These are phyloP conservation scores for Camellia granthamiana DNA, from an alignment of 148 eudicot genomes.

Conservation along the genomic window DNA sequence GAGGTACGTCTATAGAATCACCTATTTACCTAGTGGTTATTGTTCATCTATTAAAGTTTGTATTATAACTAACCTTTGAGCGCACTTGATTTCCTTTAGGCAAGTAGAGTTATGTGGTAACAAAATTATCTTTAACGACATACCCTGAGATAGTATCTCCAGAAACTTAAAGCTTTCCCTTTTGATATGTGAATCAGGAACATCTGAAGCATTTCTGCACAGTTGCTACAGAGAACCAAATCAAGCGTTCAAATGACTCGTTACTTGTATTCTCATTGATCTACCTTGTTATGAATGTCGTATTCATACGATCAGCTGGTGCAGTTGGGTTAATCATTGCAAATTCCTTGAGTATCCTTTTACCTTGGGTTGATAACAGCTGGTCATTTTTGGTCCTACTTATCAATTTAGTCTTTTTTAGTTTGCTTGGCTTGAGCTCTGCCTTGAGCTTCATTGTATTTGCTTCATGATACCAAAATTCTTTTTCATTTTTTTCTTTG, in stretches of 20 bases:
- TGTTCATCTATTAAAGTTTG: not conserved
- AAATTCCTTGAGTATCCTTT: conserved; percentile 89
- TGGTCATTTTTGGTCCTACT: not conserved
- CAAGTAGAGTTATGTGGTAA: not conserved
- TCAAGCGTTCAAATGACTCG: conserved; percentile 77
- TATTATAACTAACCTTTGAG: not conserved
- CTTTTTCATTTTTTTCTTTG: not conserved
- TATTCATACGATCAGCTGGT: conserved; percentile 78
- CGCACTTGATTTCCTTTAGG: not conserved
- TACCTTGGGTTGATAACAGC: not conserved
- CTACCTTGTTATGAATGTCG: conserved; percentile 62
- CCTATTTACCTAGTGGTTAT: not conserved
- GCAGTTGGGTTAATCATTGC: conserved; percentile 88
- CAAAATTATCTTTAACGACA: not conserved
- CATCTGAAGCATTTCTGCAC: conserved; percentile 96
- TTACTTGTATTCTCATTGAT: conserved; percentile 75
- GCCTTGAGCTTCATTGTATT: not conserved
- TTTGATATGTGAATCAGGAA: conserved; percentile 55
- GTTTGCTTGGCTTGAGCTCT: conserved; percentile 4
- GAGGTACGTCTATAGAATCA: not conserved
- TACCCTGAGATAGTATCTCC: not conserved
- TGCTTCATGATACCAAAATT: not conserved
- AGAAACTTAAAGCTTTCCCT: not conserved
- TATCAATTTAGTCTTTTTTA: not conserved
- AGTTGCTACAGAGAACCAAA: conserved; percentile 76